Evolutionary conservation across 495 filamentous ascomycete genomes (phyloP).

Genomic region (Penicillium arizonense): DNA sequence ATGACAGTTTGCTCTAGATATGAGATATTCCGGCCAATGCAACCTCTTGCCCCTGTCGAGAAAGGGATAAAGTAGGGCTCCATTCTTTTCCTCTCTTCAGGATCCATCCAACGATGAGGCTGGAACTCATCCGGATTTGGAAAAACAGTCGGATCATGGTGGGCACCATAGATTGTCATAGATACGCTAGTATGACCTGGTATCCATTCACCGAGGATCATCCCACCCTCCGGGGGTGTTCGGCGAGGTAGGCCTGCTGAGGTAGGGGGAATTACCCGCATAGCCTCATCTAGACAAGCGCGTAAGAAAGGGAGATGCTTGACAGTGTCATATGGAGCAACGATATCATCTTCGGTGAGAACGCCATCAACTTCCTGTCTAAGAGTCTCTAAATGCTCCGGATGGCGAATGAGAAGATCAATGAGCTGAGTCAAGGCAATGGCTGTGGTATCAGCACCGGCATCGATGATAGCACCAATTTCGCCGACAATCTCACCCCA

Average conservation of each 20-base stretch:
- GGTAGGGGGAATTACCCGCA: constrained; percentile 38
- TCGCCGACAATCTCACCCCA: constrained; percentile 19
- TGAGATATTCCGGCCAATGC: constrained; percentile 42
- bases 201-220: constrained; percentile 30
- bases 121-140: constrained; percentile 21
- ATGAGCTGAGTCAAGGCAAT: constrained; percentile 44
- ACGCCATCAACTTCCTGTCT: constrained; percentile 51
- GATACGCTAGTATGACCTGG: constrained; percentile 25
- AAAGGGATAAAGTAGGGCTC: constrained; percentile 34
- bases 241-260: constrained; percentile 28
- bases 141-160: constrained; percentile 22
- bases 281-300: constrained; percentile 42
- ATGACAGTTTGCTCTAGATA: constrained; percentile 35
- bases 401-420: constrained; percentile 53
- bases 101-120: constrained; percentile 27
- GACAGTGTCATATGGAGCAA: constrained; percentile 38
- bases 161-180: constrained; percentile 21
- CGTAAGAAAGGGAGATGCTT: constrained; percentile 32
- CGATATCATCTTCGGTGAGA: constrained; percentile 26
- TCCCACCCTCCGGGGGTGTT: constrained; percentile 29
- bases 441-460: constrained; percentile 52
- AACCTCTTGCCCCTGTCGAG: constrained; percentile 36
- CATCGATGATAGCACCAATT: constrained; percentile 37
- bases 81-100: constrained; percentile 23
- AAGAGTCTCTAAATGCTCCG: constrained; percentile 44